Evolutionary conservation across 1,284 basidiomycete genomes (phyloP).

Genomic region (Porogramme epimiltina): DNA sequence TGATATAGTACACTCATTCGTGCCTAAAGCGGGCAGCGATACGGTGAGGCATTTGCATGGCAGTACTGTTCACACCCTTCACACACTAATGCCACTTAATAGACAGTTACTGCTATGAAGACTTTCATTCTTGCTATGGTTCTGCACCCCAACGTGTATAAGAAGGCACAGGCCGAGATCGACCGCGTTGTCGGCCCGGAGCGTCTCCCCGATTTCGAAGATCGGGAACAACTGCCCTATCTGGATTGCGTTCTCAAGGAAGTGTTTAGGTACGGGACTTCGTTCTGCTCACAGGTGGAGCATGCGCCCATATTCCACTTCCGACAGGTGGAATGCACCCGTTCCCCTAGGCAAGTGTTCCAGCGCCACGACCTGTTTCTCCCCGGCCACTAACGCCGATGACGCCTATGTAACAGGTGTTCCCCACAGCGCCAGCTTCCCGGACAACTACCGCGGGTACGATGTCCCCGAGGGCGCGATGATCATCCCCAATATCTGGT

Average conservation of each 20-base stretch:
- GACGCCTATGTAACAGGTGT: conserved; percentile 16
- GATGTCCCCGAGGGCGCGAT: conserved; percentile 24
- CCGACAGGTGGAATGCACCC: conserved; percentile 24
- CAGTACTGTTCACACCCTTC: no score
- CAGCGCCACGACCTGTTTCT: no score
- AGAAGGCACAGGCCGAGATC: conserved; percentile 34
- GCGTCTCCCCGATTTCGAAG: conserved; percentile 35
- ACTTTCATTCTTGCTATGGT: conserved; percentile 29
- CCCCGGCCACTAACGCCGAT: not conserved
- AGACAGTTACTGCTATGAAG: conserved; percentile 26
- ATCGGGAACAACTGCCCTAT: conserved; percentile 35
- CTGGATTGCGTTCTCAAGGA: conserved; percentile 37
- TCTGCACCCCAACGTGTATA: conserved; percentile 28
- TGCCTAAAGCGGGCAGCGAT: conserved; percentile 25
- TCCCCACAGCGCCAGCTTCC: conserved; percentile 20
- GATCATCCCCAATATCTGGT: conserved; percentile 30
- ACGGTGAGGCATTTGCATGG: no score
- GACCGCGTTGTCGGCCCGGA: conserved; percentile 32
- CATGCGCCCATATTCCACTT: no score
- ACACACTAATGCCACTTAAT: no score
- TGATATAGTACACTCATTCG: not conserved
- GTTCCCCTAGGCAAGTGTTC: conserved; percentile 24
- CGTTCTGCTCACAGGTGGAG: not conserved
- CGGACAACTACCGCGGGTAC: conserved; percentile 26
- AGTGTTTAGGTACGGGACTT: conserved; percentile 20